A percentile compares a stretch with the other conserved stretches of the same genome.
These are phyloP conservation scores for Xylaria telfairii DNA, from an alignment of 495 filamentous ascomycete species.

Conservation along the genomic window DNA sequence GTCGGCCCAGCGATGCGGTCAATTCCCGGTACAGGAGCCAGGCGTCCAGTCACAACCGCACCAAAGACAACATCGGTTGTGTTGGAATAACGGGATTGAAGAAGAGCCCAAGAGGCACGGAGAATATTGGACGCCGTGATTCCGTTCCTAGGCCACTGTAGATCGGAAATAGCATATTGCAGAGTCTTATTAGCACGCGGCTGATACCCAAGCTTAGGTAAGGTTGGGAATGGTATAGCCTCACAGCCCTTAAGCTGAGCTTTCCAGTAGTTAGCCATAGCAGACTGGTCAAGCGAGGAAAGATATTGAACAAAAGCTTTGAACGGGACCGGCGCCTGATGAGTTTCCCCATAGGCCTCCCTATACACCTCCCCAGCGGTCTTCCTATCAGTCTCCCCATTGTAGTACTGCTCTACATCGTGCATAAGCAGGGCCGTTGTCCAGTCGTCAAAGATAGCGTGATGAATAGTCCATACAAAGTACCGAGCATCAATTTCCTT, in stretches of 20 bases:
- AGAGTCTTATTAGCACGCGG: neutral
- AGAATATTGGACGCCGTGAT: neutral
- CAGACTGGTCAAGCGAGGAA: neutral
- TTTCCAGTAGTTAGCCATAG: neutral
- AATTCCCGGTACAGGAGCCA: slow-evolving; percentile 48
- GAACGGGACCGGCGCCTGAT: neutral
- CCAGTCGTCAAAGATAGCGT: slow-evolving; percentile 72
- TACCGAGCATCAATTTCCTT: neutral
- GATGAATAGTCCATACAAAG: slow-evolving; percentile 66
- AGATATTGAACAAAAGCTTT: neutral
- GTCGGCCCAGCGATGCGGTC: slow-evolving; percentile 33
- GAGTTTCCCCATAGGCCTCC: slow-evolving; percentile 1
- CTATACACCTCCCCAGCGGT: neutral
- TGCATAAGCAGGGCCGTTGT: slow-evolving; percentile 35
- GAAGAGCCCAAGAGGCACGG: slow-evolving; percentile 3
- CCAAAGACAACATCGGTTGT: slow-evolving; percentile 43
- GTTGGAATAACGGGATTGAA: slow-evolving; percentile 2
- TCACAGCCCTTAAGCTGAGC: neutral
- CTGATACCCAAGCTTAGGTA: neutral
- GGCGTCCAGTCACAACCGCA: slow-evolving; percentile 53
- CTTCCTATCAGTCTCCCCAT: neutral
- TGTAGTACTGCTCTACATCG: neutral
- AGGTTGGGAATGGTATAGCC: neutral
- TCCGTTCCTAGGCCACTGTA: neutral
- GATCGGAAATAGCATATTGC: neutral